phyloP scores from a whole-genome alignment of 257 asterid species.

The Nicotiana obtusifolia region DNA sequence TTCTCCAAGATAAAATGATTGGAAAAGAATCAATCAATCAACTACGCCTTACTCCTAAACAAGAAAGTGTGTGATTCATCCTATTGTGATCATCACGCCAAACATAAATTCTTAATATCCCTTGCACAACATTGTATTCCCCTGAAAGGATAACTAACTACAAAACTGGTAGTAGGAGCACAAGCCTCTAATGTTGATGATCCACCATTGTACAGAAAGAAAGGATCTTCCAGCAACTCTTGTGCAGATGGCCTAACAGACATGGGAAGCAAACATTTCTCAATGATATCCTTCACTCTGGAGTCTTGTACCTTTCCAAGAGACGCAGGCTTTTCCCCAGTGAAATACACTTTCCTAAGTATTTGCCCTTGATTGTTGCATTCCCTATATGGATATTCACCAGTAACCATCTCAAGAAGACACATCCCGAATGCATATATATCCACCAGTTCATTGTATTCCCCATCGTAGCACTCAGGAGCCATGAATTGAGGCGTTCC shows the following conservation, averaged over 20 bases:
- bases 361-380: constrained; percentile 33
- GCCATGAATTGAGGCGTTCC: constrained; percentile 50
- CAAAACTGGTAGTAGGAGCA: not conserved
- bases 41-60: not conserved
- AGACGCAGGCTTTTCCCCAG: not conserved
- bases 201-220: not conserved
- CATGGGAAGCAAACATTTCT: not conserved
- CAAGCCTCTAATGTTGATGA: not conserved
- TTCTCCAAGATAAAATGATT: not conserved
- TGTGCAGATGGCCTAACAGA: not conserved
- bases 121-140: not conserved
- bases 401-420: constrained; percentile 36
- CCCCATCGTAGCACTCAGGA: constrained; percentile 39
- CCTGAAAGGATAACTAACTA: not conserved
- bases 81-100: not conserved
- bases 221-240: not conserved
- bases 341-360: constrained; percentile 26
- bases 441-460: constrained; percentile 39
- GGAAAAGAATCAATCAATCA: not conserved
- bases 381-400: constrained; percentile 34
- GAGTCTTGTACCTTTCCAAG: not conserved
- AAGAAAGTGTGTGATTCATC: not conserved
- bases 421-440: constrained; percentile 50
- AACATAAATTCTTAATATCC: not conserved
- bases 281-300: not conserved